Percentiles rank a stretch among this genome's conserved stretches.
These are phyloP conservation scores for Kappamyces sp. DNA, from an alignment of 192 early-diverging fungal species.

Conservation along the genomic window DNA sequence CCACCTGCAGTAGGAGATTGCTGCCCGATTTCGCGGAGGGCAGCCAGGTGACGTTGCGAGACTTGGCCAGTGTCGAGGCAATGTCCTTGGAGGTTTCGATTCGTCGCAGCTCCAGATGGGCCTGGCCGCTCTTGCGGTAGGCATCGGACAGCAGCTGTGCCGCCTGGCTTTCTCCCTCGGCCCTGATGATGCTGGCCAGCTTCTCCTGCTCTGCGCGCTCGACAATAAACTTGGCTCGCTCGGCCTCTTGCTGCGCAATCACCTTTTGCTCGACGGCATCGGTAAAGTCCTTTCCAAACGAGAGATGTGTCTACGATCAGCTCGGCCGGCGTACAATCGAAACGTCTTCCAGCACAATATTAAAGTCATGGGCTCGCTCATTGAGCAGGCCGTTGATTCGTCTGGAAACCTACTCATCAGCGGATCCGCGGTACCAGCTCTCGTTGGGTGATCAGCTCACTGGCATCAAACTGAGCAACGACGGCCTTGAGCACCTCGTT, in stretches of 20 bases:
- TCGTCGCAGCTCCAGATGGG: conserved; percentile 88
- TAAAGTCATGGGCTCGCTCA: conserved; percentile 89
- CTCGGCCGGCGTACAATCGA: conserved; percentile 65
- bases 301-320: conserved; percentile 80
- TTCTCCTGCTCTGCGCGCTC: conserved; percentile 99
- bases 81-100: conserved; percentile 98
- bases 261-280: conserved; percentile 98
- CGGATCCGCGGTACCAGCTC: conserved; percentile 44
- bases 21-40: conserved; percentile 52
- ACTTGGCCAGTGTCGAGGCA: conserved; percentile 72
- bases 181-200: conserved; percentile 90
- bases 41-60: conserved; percentile 87
- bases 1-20: conserved; percentile 73
- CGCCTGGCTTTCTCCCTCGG: conserved; percentile 95
- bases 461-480: conserved; percentile 97
- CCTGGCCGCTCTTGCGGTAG: conserved; percentile 84
- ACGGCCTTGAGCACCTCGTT: conserved; percentile 98
- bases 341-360: conserved; percentile 94
- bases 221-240: conserved; percentile 96
- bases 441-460: conserved; percentile 97
- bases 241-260: conserved; percentile 98
- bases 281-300: conserved; percentile 98
- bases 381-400: conserved; percentile 89
- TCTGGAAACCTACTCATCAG: conserved; percentile 60
- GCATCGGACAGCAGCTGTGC: conserved; percentile 88